Evolutionary conservation across 2,329 filamentous ascomycete species (phyloP).

Genomic region (Trichoderma guizhouense): DNA sequence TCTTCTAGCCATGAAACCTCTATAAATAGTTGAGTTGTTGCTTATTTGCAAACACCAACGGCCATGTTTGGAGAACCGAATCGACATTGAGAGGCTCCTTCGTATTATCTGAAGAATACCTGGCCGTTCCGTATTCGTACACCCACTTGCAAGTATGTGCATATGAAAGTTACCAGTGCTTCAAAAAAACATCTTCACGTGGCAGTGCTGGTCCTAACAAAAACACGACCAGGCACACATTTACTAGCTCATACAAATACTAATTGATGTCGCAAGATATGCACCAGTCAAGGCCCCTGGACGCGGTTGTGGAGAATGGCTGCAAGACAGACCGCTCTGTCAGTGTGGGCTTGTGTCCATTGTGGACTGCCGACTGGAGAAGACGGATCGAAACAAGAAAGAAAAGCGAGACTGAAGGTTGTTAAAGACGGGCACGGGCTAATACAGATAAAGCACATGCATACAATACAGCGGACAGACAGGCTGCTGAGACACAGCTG

Average conservation of each 20-base stretch:
- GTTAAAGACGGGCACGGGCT: neutral
- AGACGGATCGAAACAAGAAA: neutral
- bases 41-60: neutral
- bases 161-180: neutral
- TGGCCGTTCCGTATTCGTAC: neutral
- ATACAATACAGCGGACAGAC: neutral
- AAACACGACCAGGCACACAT: neutral
- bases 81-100: neutral
- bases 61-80: neutral
- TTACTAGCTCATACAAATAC: neutral
- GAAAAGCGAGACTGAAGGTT: neutral
- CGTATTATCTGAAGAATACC: neutral
- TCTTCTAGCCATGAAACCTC: neutral
- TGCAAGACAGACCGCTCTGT: conserved; percentile 12
- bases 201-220: neutral
- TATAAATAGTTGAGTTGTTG: neutral
- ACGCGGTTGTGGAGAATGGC: neutral
- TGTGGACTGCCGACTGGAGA: neutral
- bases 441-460: neutral
- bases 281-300: conserved; percentile 26
- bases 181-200: neutral
- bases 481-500: neutral
- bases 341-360: neutral
- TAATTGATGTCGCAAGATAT: conserved; percentile 14
- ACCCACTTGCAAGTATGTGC: neutral